Base-by-base conservation (phyloP, 148 eudicot species). In the Fagopyrum esculentum region DNA sequence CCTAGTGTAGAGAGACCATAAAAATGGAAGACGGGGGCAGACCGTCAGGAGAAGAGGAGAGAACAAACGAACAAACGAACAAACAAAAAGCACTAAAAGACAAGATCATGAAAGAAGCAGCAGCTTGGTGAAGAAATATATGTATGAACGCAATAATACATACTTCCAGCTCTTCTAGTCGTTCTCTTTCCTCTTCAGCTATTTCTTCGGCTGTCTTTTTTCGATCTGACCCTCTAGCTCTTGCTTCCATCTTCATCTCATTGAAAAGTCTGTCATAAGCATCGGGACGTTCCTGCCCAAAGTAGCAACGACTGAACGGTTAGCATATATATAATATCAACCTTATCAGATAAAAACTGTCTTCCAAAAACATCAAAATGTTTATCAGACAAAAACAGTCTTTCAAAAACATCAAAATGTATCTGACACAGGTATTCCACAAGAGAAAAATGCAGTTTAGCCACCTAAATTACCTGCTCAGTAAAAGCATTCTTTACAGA, bases 191-290 rank as follows among this genome's bases (percentile, higher is more conserved):
- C 76, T 96, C 97, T 84, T 92, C 91, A 17, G 97, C 97, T 69
- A 90, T 82, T 86, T 96, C 99, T 82, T 96, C 99, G 60, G 88
- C 86, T 75, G 99, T 85, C 85, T 92, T 96, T 77, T 97, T 92
- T 83, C 98, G 82, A 76, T 90, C 89, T 72, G 98, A 92, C 76
- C 97, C 94, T 40, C 90, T 92, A 79, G 96, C 96, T 61, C 98
- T 91, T 72, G 84, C 86, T 75, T 92, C 99, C 69, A 87, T 75
- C 75, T 30, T 79, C 94, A 96, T 87, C 81, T 84, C 89, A 54
- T 83, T 86, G 1, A 90, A 82, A 81, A 96, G 84, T 82, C 82
- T 90, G 82, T 92, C 97, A 81, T 92, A 96, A 61, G 85, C 51
- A 86, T 90, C 98, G 78, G 92, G 92, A 76, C 83, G 86, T 30